Percentiles rank a stretch among this genome's conserved stretches.
These are phyloP conservation scores for Quillaja saponaria DNA, from an alignment of 306 rosid species.

Conservation along the genomic window DNA sequence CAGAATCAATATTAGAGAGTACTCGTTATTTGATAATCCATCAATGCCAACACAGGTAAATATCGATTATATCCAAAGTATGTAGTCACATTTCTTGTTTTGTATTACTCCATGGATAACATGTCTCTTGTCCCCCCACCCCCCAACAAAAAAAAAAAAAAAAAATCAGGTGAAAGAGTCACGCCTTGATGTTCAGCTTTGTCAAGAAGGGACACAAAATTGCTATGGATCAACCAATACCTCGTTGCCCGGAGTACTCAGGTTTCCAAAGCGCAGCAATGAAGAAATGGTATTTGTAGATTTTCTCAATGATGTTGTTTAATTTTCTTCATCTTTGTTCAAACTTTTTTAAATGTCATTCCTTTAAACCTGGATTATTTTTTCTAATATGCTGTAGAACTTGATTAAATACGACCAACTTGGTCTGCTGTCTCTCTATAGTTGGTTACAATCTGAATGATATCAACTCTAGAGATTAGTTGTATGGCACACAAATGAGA, in stretches of 20 bases:
- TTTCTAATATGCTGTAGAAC: too few species aligned
- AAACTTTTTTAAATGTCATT: neutral
- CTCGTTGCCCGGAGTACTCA: conserved; percentile 52
- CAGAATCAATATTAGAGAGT: conserved; percentile 69
- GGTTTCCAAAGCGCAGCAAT: conserved; percentile 82
- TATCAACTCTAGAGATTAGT: conserved; percentile 17
- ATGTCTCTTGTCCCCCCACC: too few species aligned
- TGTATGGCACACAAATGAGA: conserved; percentile 16
- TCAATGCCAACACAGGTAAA: conserved; percentile 68
- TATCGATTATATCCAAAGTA: conserved; percentile 20
- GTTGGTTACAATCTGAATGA: neutral
- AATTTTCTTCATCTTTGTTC: conserved; percentile 19
- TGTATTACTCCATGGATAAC: conserved; percentile 5
- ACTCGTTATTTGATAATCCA: conserved; percentile 87
- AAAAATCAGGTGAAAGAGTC: conserved; percentile 78
- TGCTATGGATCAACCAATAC: conserved; percentile 61
- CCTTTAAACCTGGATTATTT: conserved; percentile 6
- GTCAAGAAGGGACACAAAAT: conserved; percentile 61
- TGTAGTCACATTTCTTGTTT: conserved; percentile 7
- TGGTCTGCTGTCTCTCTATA: neutral
- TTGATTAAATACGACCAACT: neutral
- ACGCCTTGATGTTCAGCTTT: conserved; percentile 85
- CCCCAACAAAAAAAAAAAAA: too few species aligned
- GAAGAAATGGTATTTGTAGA: conserved; percentile 75
- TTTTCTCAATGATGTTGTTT: neutral